phyloP scores from a whole-genome alignment of 1,284 basidiomycete genomes.

The Ceratobasidium papillatum region DNA sequence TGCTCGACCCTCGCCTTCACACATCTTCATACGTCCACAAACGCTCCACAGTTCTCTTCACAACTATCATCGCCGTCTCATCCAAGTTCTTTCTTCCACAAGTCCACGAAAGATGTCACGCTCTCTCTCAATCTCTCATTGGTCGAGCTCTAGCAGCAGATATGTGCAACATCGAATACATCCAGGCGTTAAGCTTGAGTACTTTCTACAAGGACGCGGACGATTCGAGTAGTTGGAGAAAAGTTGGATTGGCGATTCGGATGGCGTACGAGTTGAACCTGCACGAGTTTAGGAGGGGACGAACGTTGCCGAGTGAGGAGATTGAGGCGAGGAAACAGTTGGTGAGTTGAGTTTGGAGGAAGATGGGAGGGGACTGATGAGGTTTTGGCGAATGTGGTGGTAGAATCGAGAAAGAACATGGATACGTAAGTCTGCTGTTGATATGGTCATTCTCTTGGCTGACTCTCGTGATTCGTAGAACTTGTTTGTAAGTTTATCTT shows the following conservation, averaged over 20 bases:
- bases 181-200: conserved; percentile 53
- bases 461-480: neutral
- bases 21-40: conserved; percentile 51
- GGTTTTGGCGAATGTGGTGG: neutral
- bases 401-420: conserved; percentile 47
- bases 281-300: conserved; percentile 45
- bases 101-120: conserved; percentile 50
- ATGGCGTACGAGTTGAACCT: conserved; percentile 54
- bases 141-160: conserved; percentile 53
- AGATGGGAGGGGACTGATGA: neutral
- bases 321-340: conserved; percentile 47
- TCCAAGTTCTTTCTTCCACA: conserved; percentile 53
- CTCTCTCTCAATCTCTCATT: conserved; percentile 51
- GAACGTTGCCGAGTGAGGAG: conserved; percentile 49
- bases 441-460: neutral
- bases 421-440: conserved; percentile 45
- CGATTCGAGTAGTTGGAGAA: conserved; percentile 52
- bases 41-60: conserved; percentile 53
- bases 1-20: conserved; percentile 53
- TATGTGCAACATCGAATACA: conserved; percentile 52
- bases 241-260: conserved; percentile 49
- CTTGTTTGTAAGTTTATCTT: conserved; percentile 36
- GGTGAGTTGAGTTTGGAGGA: conserved; percentile 1
- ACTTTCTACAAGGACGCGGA: conserved; percentile 55
- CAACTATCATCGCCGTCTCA: conserved; percentile 54